phyloP scores from a whole-genome alignment of 179 eudicot genomes.

The Heliamphora pulchella region DNA sequence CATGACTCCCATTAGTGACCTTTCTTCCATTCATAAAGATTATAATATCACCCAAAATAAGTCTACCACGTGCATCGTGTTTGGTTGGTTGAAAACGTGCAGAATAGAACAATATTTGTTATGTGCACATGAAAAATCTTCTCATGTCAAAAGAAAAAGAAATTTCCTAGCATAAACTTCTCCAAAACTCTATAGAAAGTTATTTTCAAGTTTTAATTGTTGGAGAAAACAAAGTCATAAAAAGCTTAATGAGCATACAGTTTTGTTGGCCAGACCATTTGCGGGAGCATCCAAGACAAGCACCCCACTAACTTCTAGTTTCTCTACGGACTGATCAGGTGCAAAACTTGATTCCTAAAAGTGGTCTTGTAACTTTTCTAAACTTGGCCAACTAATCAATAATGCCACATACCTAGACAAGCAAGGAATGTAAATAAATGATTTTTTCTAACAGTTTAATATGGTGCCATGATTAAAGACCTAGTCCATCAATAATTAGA shows the following conservation, averaged over 20 bases:
- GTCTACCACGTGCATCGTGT: constrained; percentile 84
- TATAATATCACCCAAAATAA: constrained; percentile 80
- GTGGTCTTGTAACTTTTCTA: constrained; percentile 76
- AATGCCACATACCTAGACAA: constrained; percentile 72
- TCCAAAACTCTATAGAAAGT: background rate
- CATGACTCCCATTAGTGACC: no score
- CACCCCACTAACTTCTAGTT: constrained; percentile 90
- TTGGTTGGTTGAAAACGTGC: constrained; percentile 41
- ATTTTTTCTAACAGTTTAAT: no score
- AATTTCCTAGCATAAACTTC: background rate
- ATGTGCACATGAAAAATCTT: background rate
- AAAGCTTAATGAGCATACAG: constrained; percentile 37
- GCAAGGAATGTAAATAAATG: background rate
- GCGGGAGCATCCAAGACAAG: constrained; percentile 93
- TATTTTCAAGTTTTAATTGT: background rate
- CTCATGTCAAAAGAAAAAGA: background rate
- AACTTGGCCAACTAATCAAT: constrained; percentile 77
- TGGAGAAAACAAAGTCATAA: background rate
- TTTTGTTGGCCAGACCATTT: constrained; percentile 92
- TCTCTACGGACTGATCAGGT: constrained; percentile 97
- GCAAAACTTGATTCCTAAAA: constrained; percentile 91
- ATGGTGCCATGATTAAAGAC: no score
- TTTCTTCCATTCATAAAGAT: constrained; percentile 5
- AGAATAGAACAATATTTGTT: background rate
- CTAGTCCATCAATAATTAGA: no score